phyloP scores from a whole-genome alignment of 345 rosid genomes.

The Moricandia moricandioides region DNA sequence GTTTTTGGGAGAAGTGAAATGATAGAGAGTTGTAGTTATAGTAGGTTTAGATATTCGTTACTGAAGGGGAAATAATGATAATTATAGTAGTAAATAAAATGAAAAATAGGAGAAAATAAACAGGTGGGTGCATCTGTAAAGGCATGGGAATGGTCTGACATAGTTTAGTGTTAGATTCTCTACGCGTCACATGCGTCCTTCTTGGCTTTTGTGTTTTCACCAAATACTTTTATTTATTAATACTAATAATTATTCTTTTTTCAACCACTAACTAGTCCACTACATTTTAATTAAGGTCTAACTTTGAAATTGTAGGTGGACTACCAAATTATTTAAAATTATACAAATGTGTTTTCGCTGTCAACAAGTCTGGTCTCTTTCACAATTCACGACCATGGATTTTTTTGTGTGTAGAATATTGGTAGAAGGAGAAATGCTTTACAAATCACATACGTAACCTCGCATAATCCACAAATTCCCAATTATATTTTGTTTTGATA shows the following conservation, averaged over 20 bases:
- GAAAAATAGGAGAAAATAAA: not conserved
- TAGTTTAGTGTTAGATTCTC: slow-evolving; percentile 38
- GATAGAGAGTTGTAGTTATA: slow-evolving; percentile 33
- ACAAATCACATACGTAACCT: not conserved
- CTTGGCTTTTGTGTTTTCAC: slow-evolving; percentile 23
- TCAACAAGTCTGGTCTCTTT: slow-evolving; percentile 26
- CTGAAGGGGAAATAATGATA: not conserved
- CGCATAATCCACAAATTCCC: not conserved
- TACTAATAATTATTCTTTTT: not conserved
- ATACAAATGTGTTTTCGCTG: slow-evolving; percentile 5
- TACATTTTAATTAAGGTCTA: not conserved
- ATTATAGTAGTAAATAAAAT: not conserved
- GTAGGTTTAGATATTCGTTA: slow-evolving; percentile 34
- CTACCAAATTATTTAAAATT: not conserved
- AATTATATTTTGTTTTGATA: not conserved
- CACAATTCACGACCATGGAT: not conserved
- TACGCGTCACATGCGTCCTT: slow-evolving; percentile 42
- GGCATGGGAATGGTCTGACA: slow-evolving; percentile 36
- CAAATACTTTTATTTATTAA: not conserved
- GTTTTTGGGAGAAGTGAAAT: not conserved
- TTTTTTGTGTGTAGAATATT: not conserved
- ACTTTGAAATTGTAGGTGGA: slow-evolving; percentile 3
- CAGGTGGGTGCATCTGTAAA: slow-evolving; percentile 36
- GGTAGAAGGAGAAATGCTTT: not conserved
- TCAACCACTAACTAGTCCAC: slow-evolving; percentile 30